Conservation (phyloP, 2,329 filamentous ascomycete genomes). For the Fusarium sp. region DNA sequence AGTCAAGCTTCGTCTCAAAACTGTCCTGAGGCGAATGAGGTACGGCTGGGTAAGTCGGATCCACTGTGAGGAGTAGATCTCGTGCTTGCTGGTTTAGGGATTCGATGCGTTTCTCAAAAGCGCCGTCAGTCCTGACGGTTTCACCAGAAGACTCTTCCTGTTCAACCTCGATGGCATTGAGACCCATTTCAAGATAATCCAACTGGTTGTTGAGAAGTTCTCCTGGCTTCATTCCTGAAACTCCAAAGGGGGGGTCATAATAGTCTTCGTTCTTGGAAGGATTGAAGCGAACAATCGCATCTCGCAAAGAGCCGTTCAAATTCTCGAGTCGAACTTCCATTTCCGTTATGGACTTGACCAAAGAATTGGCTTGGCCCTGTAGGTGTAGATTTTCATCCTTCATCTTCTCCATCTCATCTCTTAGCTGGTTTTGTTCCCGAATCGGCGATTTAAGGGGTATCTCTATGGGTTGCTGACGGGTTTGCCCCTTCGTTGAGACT, state of each 20-base stretch:
- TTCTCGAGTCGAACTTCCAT: conserved; percentile 73
- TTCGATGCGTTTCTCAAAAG: conserved; percentile 64
- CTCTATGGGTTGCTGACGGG: conserved; percentile 59
- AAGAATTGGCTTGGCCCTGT: conserved; percentile 44
- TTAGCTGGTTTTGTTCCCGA: conserved; percentile 62
- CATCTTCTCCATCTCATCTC: conserved; percentile 57
- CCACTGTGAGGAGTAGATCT: conserved; percentile 61
- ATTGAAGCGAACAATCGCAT: conserved; percentile 72
- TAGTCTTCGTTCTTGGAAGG: conserved; percentile 62
- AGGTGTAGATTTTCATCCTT: conserved; percentile 57
- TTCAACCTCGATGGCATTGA: conserved; percentile 68
- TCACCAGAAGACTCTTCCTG: conserved; percentile 56
- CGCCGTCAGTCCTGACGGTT: conserved; percentile 51
- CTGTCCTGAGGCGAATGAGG: conserved; percentile 66
- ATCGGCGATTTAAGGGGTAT: conserved; percentile 68
- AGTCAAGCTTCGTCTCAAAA: conserved; percentile 73
- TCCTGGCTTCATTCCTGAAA: conserved; percentile 51
- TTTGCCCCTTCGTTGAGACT: conserved; percentile 38
- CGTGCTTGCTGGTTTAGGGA: conserved; percentile 72
- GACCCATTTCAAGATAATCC: conserved; percentile 74
- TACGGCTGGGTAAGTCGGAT: conserved; percentile 63
- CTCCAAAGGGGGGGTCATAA: conserved; percentile 52
- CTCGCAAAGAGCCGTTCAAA: conserved; percentile 72
- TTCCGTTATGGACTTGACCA: conserved; percentile 62
- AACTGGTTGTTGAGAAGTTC: conserved; percentile 66